Evolutionary conservation across 179 eudicot genomes (phyloP).

Genomic region (Corrigiola litoralis): DNA sequence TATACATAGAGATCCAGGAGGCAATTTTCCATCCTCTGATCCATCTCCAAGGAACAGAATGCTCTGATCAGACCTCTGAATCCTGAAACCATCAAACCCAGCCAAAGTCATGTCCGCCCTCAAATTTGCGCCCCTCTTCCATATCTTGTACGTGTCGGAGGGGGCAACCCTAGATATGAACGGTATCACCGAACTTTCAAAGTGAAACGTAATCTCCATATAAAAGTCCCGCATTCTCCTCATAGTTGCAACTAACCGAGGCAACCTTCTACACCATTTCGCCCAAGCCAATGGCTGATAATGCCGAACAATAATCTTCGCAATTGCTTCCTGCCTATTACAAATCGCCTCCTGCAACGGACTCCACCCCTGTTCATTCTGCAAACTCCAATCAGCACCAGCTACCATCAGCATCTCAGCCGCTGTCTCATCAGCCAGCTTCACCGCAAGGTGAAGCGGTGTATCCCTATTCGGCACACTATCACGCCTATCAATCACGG

Average conservation of each 20-base stretch:
- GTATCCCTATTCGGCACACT: slow-evolving; percentile 78
- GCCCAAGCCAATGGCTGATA: slow-evolving; percentile 96
- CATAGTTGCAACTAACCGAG: slow-evolving; percentile 71
- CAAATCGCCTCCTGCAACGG: slow-evolving; percentile 93
- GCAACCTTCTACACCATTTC: slow-evolving; percentile 94
- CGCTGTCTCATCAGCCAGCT: slow-evolving; percentile 61
- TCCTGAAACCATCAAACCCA: slow-evolving; percentile 87
- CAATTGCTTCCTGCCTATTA: slow-evolving; percentile 64
- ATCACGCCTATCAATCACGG: slow-evolving; percentile 69
- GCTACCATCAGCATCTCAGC: slow-evolving; percentile 78
- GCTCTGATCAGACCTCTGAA: slow-evolving; percentile 89
- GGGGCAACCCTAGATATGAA: slow-evolving; percentile 90
- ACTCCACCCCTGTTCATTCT: slow-evolving; percentile 95
- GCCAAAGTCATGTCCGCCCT: slow-evolving; percentile 98
- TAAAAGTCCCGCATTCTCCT: slow-evolving; percentile 89
- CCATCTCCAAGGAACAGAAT: slow-evolving; percentile 91
- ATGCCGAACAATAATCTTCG: slow-evolving; percentile 70
- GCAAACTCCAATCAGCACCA: slow-evolving; percentile 97
- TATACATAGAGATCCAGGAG: slow-evolving; percentile 81
- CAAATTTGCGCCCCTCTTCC: slow-evolving; percentile 91
- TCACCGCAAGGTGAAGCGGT: slow-evolving; percentile 89
- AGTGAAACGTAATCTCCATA: slow-evolving; percentile 92
- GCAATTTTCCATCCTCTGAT: slow-evolving; percentile 75
- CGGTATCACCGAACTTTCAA: slow-evolving; percentile 93
- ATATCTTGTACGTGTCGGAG: slow-evolving; percentile 83